phyloP scores from a whole-genome alignment of 371 early-diverging fungal genomes.

The Mortierella sp. region DNA sequence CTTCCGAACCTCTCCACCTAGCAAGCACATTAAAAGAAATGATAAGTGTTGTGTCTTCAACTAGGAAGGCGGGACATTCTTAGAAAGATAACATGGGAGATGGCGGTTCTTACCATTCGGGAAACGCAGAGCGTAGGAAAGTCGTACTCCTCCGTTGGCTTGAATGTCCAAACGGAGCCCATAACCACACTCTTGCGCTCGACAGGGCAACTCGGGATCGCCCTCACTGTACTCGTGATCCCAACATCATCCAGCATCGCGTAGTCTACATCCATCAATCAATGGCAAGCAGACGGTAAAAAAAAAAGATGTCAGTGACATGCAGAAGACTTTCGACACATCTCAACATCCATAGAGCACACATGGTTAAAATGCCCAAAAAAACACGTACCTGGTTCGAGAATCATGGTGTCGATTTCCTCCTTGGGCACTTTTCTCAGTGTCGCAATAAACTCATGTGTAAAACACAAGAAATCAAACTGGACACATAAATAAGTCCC shows the following conservation, averaged over 20 bases:
- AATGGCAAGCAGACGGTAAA: neutral
- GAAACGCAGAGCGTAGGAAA: conserved; percentile 81
- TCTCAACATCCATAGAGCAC: too few relatives aligned
- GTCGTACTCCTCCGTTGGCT: conserved; percentile 62
- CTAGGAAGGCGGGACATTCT: too few relatives aligned
- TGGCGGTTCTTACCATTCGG: conserved; percentile 70
- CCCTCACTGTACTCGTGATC: conserved; percentile 59
- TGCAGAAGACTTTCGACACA: neutral
- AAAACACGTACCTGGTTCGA: conserved; percentile 54
- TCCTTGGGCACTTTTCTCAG: conserved; percentile 80
- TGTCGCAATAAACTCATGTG: conserved; percentile 92
- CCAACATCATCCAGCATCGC: conserved; percentile 43
- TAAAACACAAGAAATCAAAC: conserved; percentile 92
- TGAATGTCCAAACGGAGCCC: conserved; percentile 94
- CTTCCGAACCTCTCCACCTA: conserved; percentile 85
- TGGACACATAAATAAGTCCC: conserved; percentile 91
- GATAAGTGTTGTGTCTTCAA: neutral
- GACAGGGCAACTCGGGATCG: conserved; percentile 83
- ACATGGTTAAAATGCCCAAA: neutral
- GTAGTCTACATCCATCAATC: conserved; percentile 21
- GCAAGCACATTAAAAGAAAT: neutral
- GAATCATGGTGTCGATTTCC: conserved; percentile 67
- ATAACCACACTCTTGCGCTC: conserved; percentile 88
- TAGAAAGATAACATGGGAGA: neutral
- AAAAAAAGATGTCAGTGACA: neutral